Percentiles rank a stretch among this genome's conserved stretches.
Evolutionary conservation across 768 basidiomycete species (phyloP).

Genomic region (Tricholoma sp.): DNA sequence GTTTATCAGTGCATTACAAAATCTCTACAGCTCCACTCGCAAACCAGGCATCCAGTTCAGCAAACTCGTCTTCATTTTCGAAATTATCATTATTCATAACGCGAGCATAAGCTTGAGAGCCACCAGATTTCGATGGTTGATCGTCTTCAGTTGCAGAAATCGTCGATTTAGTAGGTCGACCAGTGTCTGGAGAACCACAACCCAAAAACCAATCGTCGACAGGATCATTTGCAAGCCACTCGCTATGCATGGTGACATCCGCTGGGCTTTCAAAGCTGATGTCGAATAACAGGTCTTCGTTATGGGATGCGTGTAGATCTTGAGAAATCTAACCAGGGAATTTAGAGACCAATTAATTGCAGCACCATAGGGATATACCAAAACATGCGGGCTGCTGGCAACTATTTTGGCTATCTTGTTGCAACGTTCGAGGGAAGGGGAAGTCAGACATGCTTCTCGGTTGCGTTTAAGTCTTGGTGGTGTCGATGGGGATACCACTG

Average conservation of each 20-base stretch:
- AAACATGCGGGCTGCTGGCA: neutral
- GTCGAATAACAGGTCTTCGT: neutral
- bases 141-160: neutral
- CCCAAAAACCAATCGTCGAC: slow-evolving; percentile 30
- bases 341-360: neutral
- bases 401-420: neutral
- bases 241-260: neutral
- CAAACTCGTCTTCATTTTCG: slow-evolving; percentile 41
- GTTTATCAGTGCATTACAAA: slow-evolving; percentile 16
- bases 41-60: slow-evolving; percentile 66
- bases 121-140: neutral
- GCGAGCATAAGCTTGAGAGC: neutral
- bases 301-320: neutral
- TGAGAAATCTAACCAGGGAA: neutral
- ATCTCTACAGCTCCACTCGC: slow-evolving; percentile 60
- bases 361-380: neutral
- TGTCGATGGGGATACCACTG: neutral
- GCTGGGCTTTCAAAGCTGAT: neutral
- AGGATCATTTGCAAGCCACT: neutral
- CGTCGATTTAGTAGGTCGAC: neutral
- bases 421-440: neutral
- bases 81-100: neutral
- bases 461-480: slow-evolving; percentile 1
- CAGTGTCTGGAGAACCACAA: slow-evolving; percentile 13
- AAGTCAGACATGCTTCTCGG: neutral